Evolutionary conservation across 1,139 yeast genomes (phyloP).

Genomic region (Protomyces arabidopsidicola): DNA sequence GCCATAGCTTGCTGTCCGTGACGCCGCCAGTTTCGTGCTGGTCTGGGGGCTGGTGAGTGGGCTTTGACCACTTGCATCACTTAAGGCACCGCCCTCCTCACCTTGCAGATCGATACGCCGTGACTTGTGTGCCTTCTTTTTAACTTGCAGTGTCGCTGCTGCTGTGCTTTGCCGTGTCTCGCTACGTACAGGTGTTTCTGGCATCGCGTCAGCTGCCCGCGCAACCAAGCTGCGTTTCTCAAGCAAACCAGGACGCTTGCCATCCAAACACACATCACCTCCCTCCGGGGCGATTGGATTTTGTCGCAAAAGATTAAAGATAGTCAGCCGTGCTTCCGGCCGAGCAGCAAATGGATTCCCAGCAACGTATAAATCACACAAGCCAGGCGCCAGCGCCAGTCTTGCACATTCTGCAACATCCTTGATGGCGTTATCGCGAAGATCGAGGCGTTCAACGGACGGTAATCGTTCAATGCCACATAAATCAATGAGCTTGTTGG

Average conservation of each 20-base stretch:
- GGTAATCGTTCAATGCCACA: conserved; percentile 50
- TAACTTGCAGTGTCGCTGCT: conserved; percentile 4
- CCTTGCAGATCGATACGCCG: conserved; percentile 31
- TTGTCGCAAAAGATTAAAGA: conserved; percentile 46
- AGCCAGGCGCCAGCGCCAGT: conserved; percentile 31
- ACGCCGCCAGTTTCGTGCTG: neutral
- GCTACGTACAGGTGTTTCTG: neutral
- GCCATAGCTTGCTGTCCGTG: neutral
- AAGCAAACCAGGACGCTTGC: conserved; percentile 60
- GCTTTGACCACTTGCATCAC: neutral
- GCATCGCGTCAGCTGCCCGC: conserved; percentile 31
- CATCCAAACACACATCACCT: conserved; percentile 53
- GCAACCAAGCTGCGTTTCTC: conserved; percentile 40
- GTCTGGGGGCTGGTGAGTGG: neutral
- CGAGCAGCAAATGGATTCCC: conserved; percentile 35
- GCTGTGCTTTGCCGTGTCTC: neutral
- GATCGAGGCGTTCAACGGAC: conserved; percentile 52
- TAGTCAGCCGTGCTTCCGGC: conserved; percentile 35
- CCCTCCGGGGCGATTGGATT: conserved; percentile 43
- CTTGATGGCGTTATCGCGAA: conserved; percentile 50
- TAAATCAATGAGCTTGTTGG: conserved; percentile 48
- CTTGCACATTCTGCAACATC: conserved; percentile 42
- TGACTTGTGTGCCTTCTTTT: conserved; percentile 28
- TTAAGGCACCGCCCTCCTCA: neutral
- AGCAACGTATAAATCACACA: conserved; percentile 35